These are phyloP conservation scores for Erysiphe neolycopersici DNA, from an alignment of 2,329 filamentous ascomycete genomes.

Conservation along the genomic window DNA sequence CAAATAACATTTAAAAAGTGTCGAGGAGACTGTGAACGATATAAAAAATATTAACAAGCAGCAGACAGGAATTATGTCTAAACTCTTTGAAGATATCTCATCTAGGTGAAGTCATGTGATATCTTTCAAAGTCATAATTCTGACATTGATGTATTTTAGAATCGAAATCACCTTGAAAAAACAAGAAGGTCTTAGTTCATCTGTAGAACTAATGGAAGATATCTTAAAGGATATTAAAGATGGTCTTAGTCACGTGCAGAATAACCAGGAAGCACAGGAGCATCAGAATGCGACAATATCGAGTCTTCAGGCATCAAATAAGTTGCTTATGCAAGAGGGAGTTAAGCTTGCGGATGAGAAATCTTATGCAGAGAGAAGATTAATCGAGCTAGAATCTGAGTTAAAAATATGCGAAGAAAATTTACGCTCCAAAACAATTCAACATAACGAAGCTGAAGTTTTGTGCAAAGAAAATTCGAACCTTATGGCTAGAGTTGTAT, in stretches of 20 bases:
- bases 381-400: slow-evolving; percentile 5
- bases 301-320: slow-evolving; percentile 6
- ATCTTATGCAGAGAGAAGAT: slow-evolving; percentile 1
- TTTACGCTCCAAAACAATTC: slow-evolving; percentile 5
- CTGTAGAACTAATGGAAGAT: slow-evolving; percentile 2
- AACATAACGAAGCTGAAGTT: slow-evolving; percentile 4
- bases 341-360: slow-evolving; percentile 3
- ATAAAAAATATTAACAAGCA: slow-evolving; percentile 3
- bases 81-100: slow-evolving; percentile 8
- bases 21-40: slow-evolving; percentile 6
- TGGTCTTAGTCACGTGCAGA: slow-evolving; percentile 4
- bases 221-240: slow-evolving; percentile 6
- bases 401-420: slow-evolving; percentile 4
- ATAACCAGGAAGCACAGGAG: slow-evolving; percentile 3
- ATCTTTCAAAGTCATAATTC: not conserved
- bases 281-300: slow-evolving; percentile 5
- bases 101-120: slow-evolving; percentile 4
- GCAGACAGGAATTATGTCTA: slow-evolving; percentile 3
- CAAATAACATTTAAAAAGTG: slow-evolving; percentile 4
- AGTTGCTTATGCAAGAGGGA: slow-evolving; percentile 3
- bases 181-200: slow-evolving; percentile 1
- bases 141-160: slow-evolving; percentile 2
- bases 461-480: slow-evolving; percentile 5
- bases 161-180: slow-evolving; percentile 4
- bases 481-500: slow-evolving; percentile 4